Evolutionary conservation across 768 basidiomycete species (phyloP).

Genomic region (Sarcomyxa edulis): DNA sequence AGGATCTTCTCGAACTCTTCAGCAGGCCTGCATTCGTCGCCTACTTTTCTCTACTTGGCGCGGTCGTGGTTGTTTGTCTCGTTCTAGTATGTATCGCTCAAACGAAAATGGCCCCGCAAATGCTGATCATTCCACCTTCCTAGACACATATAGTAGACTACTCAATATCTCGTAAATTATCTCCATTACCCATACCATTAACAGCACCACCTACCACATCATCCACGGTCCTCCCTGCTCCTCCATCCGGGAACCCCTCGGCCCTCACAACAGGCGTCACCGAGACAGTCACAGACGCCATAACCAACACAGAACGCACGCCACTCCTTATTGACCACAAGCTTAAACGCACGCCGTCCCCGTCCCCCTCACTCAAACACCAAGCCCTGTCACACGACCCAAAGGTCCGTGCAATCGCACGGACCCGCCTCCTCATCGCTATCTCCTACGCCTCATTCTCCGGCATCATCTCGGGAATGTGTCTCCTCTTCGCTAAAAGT

Average conservation of each 20-base stretch:
- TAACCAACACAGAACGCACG: conserved; percentile 49
- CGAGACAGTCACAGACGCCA: conserved; percentile 23
- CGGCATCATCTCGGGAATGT: conserved; percentile 89
- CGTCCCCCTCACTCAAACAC: conserved; percentile 14
- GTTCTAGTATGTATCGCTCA: conserved; percentile 44
- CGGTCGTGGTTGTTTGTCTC: conserved; percentile 54
- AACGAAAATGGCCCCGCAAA: conserved; percentile 1
- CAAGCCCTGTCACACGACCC: conserved; percentile 15
- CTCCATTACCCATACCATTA: too few species aligned
- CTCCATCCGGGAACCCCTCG: conserved; percentile 34
- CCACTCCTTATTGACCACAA: conserved; percentile 42
- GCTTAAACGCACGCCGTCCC: conserved; percentile 23
- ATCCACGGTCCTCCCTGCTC: conserved; percentile 27
- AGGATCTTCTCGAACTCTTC: conserved; percentile 78
- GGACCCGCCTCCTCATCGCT: conserved; percentile 61
- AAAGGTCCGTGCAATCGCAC: conserved; percentile 24
- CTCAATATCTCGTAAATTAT: conserved; percentile 49
- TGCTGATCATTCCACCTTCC: conserved; percentile 2
- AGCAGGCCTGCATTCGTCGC: conserved; percentile 69
- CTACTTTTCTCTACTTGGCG: conserved; percentile 73
- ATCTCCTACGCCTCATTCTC: conserved; percentile 85
- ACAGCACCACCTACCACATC: conserved; percentile 19
- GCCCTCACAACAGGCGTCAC: conserved; percentile 30
- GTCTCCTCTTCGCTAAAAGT: conserved; percentile 89
- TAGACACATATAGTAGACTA: conserved; percentile 78